Evolutionary conservation across 805 yeast genomes (phyloP), one percentile per base, ranked within the genome.

Genomic region (Clavispora santaluciae): DNA sequence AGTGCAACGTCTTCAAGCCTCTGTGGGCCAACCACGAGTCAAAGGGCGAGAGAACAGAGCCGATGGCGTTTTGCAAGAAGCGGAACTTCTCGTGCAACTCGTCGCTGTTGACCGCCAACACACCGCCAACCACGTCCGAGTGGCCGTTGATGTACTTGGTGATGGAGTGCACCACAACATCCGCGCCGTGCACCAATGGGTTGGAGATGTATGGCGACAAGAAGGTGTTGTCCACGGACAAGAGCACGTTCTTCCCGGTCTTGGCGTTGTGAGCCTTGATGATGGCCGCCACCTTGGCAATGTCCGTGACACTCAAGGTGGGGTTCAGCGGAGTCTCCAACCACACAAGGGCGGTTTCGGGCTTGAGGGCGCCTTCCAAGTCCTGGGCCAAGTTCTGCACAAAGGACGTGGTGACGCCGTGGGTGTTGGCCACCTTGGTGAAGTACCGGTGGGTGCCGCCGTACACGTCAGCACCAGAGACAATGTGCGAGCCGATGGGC

Each of bases 1-100:
- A 72, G 58, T 86, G 93, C 58, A 86, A 72, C 31, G 95, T 87
- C 75, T 85, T 87, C 59, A 87, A 73, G 59, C 95, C 95, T 63
- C 96, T 77, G 73, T 86, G 95, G 41, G 95, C 90, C 63, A 86
- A 80, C 95, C 95, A 87, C 31, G 88, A 76, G 68, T 88, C 95
- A 61, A 87, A 88, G 40, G 95, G 86, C 16, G 95, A 85, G 49
- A 95, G 95, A 48, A 87, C 77, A 21, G 95, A 88, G 47, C 95
- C 96, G 55, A 85, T 72, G 49, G 95, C 95, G 56, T 86, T 86
- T 66, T 87, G 95, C 63, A 86, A 73, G 71, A 85, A 86, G 46
- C 85, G 73, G 64, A 81, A 73, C 56, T 72, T 70, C 53, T 80
- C 80, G 66, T 78, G 78, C 54, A 84, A 66, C 38, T 58, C 70